Evolutionary conservation across 108 stramenopile genomes (phyloP).

Genomic region (Skeletonema grethae): DNA sequence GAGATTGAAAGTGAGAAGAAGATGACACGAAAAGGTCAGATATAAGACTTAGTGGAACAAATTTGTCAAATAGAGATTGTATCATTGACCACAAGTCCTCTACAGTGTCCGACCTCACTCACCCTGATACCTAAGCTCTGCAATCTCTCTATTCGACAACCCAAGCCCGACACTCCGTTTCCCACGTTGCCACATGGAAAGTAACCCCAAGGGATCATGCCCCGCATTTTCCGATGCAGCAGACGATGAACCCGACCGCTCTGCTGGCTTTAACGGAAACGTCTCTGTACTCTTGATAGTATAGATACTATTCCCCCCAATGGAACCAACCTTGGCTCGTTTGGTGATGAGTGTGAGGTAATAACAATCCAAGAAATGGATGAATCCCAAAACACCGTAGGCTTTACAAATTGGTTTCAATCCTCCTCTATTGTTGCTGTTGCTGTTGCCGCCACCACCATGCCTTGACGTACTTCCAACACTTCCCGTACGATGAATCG

Average conservation of each 20-base stretch:
- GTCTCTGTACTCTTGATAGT: conserved; percentile 93
- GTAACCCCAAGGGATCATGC: conserved; percentile 79
- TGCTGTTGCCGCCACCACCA: neutral
- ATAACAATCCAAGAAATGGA: conserved; percentile 96
- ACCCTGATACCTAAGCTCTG: conserved; percentile 88
- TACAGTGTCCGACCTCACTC: neutral
- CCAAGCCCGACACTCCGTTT: conserved; percentile 84
- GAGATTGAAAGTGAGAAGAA: too few species aligned
- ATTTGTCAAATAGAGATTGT: too few species aligned
- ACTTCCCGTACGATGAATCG: neutral
- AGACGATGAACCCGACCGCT: conserved; percentile 35
- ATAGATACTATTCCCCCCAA: conserved; percentile 95
- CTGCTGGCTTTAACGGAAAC: conserved; percentile 86
- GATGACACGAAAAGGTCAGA: too few species aligned
- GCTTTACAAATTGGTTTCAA: conserved; percentile 86
- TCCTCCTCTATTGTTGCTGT: conserved; percentile 41
- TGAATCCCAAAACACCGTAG: conserved; percentile 91
- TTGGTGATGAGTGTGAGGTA: conserved; percentile 97
- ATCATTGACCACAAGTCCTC: too few species aligned
- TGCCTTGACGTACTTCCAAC: neutral
- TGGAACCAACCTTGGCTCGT: conserved; percentile 91
- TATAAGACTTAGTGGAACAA: too few species aligned
- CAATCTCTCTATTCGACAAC: conserved; percentile 84
- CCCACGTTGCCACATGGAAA: conserved; percentile 92
- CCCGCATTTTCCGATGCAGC: conserved; percentile 23